Evolutionary conservation across 768 basidiomycete species (phyloP).

Genomic region (Crucibulum laeve): DNA sequence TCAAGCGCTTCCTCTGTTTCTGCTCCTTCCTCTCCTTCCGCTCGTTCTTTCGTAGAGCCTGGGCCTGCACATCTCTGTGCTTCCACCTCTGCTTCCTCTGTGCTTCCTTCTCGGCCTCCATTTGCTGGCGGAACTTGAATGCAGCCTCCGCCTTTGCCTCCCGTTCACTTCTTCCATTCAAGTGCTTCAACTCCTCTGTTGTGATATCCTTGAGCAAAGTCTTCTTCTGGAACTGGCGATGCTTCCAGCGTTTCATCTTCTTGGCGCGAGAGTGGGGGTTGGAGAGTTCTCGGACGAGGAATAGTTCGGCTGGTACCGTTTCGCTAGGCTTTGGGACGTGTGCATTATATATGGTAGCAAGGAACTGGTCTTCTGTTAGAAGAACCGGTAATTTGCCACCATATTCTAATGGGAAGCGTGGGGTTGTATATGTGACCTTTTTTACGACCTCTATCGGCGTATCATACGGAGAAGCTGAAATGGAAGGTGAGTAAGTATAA

Average conservation of each 20-base stretch:
- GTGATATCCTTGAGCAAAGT: constrained; percentile 50
- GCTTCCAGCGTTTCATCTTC: constrained; percentile 75
- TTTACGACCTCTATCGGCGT: constrained; percentile 57
- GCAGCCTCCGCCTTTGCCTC: constrained; percentile 72
- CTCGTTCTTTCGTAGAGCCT: constrained; percentile 51
- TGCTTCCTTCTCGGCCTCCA: constrained; percentile 54
- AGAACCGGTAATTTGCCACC: constrained; percentile 32
- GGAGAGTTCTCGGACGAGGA: constrained; percentile 64
- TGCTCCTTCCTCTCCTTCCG: constrained; percentile 48
- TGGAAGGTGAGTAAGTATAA: constrained; percentile 3
- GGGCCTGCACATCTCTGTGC: constrained; percentile 41
- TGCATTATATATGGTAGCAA: constrained; percentile 55
- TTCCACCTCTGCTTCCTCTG: constrained; percentile 59
- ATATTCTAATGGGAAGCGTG: constrained; percentile 37
- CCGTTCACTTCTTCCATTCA: constrained; percentile 54
- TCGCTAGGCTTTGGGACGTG: constrained; percentile 31
- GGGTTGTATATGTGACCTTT: constrained; percentile 68
- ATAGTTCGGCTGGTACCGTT: constrained; percentile 59
- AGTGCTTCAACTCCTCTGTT: constrained; percentile 45
- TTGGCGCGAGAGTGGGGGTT: constrained; percentile 83
- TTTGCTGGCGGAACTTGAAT: constrained; percentile 64
- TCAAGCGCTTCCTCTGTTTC: constrained; percentile 52
- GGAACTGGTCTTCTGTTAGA: constrained; percentile 50
- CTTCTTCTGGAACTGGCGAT: constrained; percentile 41
- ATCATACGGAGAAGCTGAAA: constrained; percentile 57